phyloP scores from a whole-genome alignment of 495 filamentous ascomycete species.

The Lasiosphaeriaceae sp. region DNA sequence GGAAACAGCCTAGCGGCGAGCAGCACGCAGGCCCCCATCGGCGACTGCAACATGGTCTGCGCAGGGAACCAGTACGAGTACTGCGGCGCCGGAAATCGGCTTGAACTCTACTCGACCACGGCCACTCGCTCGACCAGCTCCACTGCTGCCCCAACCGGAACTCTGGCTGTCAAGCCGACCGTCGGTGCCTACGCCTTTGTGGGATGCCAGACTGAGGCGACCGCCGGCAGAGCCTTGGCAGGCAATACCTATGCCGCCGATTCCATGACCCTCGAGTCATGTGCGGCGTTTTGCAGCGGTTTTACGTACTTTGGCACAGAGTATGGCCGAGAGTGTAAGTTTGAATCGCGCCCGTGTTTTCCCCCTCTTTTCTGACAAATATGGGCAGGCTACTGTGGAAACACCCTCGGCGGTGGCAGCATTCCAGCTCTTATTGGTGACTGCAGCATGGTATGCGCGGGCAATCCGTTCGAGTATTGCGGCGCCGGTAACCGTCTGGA shows the following conservation, averaged over 20 bases:
- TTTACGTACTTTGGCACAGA: constrained; percentile 42
- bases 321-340: constrained; percentile 37
- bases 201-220: constrained; percentile 45
- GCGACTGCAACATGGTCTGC: constrained; percentile 51
- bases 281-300: constrained; percentile 33
- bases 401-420: constrained; percentile 29
- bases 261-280: constrained; percentile 42
- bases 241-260: constrained; percentile 18
- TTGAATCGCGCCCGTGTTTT: neutral
- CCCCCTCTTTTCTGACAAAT: neutral
- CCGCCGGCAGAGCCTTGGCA: constrained; percentile 26
- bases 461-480: constrained; percentile 37
- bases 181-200: constrained; percentile 36
- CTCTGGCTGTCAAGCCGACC: constrained; percentile 27
- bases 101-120: constrained; percentile 45
- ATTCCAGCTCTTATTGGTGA: constrained; percentile 23
- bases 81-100: constrained; percentile 42
- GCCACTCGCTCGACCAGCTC: constrained; percentile 28
- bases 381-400: constrained; percentile 34
- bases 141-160: constrained; percentile 30
- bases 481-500: constrained; percentile 40
- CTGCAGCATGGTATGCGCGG: constrained; percentile 41
- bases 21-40: constrained; percentile 32
- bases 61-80: constrained; percentile 40
- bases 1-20: constrained; percentile 40